phyloP scores from a whole-genome alignment of 768 basidiomycete species.

The Suillus americanus region DNA sequence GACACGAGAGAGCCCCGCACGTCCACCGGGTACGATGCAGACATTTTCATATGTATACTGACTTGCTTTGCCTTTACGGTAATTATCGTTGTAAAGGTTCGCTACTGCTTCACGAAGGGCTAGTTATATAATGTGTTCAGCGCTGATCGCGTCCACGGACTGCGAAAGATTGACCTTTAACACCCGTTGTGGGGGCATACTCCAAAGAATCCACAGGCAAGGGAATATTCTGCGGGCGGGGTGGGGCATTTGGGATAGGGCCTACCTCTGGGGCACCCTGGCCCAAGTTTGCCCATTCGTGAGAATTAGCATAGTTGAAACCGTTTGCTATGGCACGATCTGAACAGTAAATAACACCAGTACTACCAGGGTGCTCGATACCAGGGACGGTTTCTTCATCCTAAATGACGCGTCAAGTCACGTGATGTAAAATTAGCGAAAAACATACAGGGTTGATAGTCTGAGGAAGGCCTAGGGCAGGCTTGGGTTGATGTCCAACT shows the following conservation, averaged over 20 bases:
- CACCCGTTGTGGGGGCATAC: constrained; percentile 92
- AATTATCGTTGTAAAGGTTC: constrained; percentile 83
- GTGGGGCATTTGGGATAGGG: constrained; percentile 70
- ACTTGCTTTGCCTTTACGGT: constrained; percentile 76
- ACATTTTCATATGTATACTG: constrained; percentile 93
- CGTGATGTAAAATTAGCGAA: background rate
- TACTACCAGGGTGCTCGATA: constrained; percentile 72
- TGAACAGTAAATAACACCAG: constrained; percentile 81
- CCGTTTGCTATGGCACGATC: constrained; percentile 96
- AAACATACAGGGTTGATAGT: constrained; percentile 65
- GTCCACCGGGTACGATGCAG: constrained; percentile 93
- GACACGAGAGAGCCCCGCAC: constrained; percentile 85
- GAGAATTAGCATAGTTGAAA: constrained; percentile 73
- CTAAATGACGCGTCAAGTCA: constrained; percentile 30
- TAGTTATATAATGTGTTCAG: constrained; percentile 26
- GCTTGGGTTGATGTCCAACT: constrained; percentile 68
- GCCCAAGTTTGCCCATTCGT: constrained; percentile 89
- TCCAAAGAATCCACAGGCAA: constrained; percentile 74
- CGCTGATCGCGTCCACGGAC: background rate
- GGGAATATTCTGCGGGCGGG: constrained; percentile 63
- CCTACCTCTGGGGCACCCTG: constrained; percentile 92
- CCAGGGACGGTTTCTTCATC: constrained; percentile 92
- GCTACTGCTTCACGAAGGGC: constrained; percentile 89
- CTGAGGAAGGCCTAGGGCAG: constrained; percentile 51
- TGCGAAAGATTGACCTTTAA: constrained; percentile 55